These are phyloP conservation scores for Bipolaris bicolor DNA, from an alignment of 2,329 filamentous ascomycete species.

Conservation along the genomic window DNA sequence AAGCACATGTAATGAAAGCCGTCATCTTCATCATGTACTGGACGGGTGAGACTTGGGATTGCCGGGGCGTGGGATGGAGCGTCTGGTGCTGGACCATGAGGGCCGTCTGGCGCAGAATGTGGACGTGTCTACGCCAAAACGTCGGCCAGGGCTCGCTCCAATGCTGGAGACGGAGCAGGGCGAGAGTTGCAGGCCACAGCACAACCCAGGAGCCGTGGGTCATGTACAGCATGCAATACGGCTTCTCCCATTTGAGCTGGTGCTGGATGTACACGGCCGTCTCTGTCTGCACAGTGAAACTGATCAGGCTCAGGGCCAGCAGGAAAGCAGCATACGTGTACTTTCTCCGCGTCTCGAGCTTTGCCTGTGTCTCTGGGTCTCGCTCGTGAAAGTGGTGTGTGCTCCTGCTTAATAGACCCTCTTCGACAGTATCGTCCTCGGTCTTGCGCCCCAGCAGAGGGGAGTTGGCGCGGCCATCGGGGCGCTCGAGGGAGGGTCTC, in stretches of 20 bases:
- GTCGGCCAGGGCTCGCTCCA: constrained; percentile 77
- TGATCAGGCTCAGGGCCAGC: constrained; percentile 78
- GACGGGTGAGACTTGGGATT: constrained; percentile 60
- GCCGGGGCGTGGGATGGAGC: constrained; percentile 65
- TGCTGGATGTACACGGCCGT: constrained; percentile 94
- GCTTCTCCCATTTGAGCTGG: constrained; percentile 91
- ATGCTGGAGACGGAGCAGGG: constrained; percentile 80
- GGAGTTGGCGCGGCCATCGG: constrained; percentile 54
- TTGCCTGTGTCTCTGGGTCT: constrained; percentile 71
- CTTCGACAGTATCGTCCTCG: constrained; percentile 44
- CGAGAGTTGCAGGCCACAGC: constrained; percentile 84
- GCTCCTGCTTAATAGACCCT: constrained; percentile 59
- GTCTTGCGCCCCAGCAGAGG: constrained; percentile 60
- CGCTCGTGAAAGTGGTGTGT: constrained; percentile 71
- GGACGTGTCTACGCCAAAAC: constrained; percentile 81
- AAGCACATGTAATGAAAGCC: constrained; percentile 78
- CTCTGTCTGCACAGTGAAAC: constrained; percentile 94
- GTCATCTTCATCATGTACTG: constrained; percentile 82
- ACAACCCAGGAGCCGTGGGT: constrained; percentile 94
- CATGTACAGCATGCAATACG: constrained; percentile 99
- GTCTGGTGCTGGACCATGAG: constrained; percentile 87
- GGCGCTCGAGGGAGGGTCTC: constrained; percentile 49
- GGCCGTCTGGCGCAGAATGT: constrained; percentile 68
- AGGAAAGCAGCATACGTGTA: constrained; percentile 89
- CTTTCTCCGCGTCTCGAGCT: constrained; percentile 73